Evolutionary conservation across 2,329 filamentous ascomycete genomes (phyloP), one percentile per base, ranked within the genome.

Genomic region (Microcyclosporella mali): DNA sequence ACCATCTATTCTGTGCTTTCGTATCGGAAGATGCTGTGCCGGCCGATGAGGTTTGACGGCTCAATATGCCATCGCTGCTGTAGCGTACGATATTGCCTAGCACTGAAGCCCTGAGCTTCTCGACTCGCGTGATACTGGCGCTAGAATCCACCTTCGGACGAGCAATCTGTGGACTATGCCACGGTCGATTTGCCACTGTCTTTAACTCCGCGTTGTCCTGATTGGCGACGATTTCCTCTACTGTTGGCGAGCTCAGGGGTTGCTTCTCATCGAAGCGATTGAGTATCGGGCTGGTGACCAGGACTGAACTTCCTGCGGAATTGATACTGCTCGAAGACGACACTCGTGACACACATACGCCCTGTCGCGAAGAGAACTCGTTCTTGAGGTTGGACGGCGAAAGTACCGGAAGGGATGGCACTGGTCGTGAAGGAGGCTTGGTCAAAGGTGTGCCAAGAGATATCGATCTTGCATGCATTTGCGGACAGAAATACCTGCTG

Each of bases 371-470:
- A n/a, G 34, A 29, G 6, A 45, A 33, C 32, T 41, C 43, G 12
- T 14, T 40, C 19, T 15, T 30, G 18, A 37, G 33, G 11, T 40
- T 39, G 2, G 44, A 45, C 8, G 52, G 49, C 10, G 51, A 45
- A 6, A 57, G 60, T 8, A 64, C 53, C 15, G 70, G 70, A 7
- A 72, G 49, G 12, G 69, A 66, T 12, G 70, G 70, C 1, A 72
- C 56, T 8, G 66, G 66, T 11, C 61, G 59, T 19, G 64, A 62
- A 9, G 69, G 69, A 6, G 64, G 66, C 32, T 58, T 56, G n/a
- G 65, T 66, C 7, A 56, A 45, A 35, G 55, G 58, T 36, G 55
- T 62, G 37, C 63, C 60, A 6, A 65, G 45, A 42, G 64, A 66
- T 15, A 58, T 46, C 1, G 64, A 63, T 27, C 64, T 54, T 9